Evolutionary conservation across 176 grass and related monocot species (phyloP), one percentile per base, ranked within the genome.

Genomic region (Secale cereale): DNA sequence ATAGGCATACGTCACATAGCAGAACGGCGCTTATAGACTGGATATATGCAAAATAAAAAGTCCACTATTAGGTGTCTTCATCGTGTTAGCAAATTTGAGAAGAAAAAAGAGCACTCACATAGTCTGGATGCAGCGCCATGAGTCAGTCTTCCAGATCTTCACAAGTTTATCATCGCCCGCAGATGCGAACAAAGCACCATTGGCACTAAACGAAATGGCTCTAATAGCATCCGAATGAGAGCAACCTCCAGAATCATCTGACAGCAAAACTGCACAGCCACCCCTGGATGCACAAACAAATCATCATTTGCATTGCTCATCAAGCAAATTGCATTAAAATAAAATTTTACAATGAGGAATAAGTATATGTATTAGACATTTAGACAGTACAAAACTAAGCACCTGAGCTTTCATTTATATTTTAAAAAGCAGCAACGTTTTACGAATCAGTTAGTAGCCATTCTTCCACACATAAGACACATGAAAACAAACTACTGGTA

Each of bases 161-260:
- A 99, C 90, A 78, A 96, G 88, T 64, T 94, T 99, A 66, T 99
- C 90, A 28, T 99, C 97, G 27, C 97, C 91, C 48, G 91, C 91
- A 1, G 93, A 99, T 61, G 82, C 90, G 40, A 99, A 94, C 8
- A 96, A 32, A 32, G n/a, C 50, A 79, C 91, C 91, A 77, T 81
- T 77, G 29, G 31, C 61, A 74, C 86, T 89, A 66, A 94, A 99
- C 22, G 78, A 78, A 54, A 96, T 88, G 59, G 83, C 81, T 88
- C 93, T 95, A 81, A 96, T 91, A 28, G 93, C 78, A 40, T 93
- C 93, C 4, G 86, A 91, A 90, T 96, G 97, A 78, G 86, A 86
- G 65, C 32, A 62, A 1, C 86, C 82, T 3, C 81, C 78, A 46
- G 78, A 85, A 74, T 96, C 60, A 39, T 95, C 88, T 54, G 65